Base-by-base conservation (phyloP, 2,329 filamentous ascomycete genomes). In the Fusarium sterilihyphosum region DNA sequence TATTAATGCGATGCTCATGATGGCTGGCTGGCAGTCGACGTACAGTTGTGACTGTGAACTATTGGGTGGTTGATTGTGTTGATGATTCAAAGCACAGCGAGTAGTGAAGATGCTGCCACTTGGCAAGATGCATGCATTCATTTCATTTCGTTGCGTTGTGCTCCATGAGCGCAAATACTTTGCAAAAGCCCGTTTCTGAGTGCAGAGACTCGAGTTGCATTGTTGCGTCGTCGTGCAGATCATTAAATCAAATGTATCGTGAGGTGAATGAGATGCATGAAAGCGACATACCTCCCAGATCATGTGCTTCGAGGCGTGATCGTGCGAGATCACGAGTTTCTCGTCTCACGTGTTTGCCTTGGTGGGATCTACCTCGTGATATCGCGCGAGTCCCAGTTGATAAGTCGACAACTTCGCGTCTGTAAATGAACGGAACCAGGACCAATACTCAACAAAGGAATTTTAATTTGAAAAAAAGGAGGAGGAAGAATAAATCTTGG, bases 291-390 rank as follows among this genome's bases (percentile, higher is more conserved):
- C 84, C 84, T 83, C 75, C 78, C 78, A 81, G 83, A 85, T 85
- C 84, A 85, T 85, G 84, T 85, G 84, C 83, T 81, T 78, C 76
- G 69, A 73, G 73, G 74, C 77, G 70, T 60, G 57, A 60, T 60
- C 57, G 57, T 76, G 73, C 75, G 80, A 83, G 82, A 85, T 85
- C 84, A 85, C 84, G 84, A 84, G 83, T 83, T 83, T 83, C 52
- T 81, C 76, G 76, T 78, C 82, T 84, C 84, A 85, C 83, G 84
- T 85, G 83, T 83, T 83, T 56, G 35, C 35, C 17, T 54, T 81
- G 82, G 81, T 80, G 82, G 82, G 82, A 83, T 82, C 80, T 81
- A 85, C 83, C 84, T 86, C 84, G 84, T 86, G 84, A 86, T 86
- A 84, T 85, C 84, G 84, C 83, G 84, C 75, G 75, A 73, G 78